Conservation (phyloP, 768 basidiomycete genomes). For the Roridomyces roridus region DNA sequence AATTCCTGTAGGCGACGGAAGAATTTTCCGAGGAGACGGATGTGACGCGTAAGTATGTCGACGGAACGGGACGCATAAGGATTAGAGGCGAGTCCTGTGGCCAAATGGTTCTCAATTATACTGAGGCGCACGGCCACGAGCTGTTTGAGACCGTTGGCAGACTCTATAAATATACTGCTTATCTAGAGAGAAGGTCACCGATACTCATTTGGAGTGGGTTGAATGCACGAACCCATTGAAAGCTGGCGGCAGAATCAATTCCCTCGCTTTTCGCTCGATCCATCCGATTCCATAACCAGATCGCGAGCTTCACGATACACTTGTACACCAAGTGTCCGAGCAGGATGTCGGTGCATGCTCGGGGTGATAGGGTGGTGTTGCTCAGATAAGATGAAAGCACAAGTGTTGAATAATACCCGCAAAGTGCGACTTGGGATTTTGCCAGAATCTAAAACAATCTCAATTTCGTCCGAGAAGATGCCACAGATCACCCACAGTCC, state of each 20-base stretch:
- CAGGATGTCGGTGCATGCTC: constrained; percentile 46
- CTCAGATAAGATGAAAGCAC: constrained; percentile 44
- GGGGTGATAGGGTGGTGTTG: constrained; percentile 46
- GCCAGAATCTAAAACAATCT: constrained; percentile 52
- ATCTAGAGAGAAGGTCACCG: constrained; percentile 49
- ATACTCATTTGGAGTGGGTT: constrained; percentile 2
- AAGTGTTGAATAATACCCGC: constrained; percentile 64
- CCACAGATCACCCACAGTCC: constrained; percentile 47
- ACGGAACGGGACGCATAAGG: constrained; percentile 51
- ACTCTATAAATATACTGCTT: constrained; percentile 63
- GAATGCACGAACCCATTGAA: constrained; percentile 52
- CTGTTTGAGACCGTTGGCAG: constrained; percentile 58
- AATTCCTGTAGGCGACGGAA: constrained; percentile 79
- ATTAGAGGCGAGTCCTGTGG: constrained; percentile 38
- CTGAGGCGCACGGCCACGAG: constrained; percentile 64
- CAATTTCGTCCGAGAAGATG: constrained; percentile 6
- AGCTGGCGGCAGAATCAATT: constrained; percentile 45
- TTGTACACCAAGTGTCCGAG: constrained; percentile 79
- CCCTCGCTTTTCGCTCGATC: constrained; percentile 51
- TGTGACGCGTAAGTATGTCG: constrained; percentile 68
- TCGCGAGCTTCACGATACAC: constrained; percentile 68
- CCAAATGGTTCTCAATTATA: constrained; percentile 51
- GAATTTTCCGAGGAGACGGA: constrained; percentile 78
- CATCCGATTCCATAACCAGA: constrained; percentile 73
- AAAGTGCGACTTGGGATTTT: constrained; percentile 60